Conservation (phyloP, 23 red algal species). For the Gracilaria caudata region DNA sequence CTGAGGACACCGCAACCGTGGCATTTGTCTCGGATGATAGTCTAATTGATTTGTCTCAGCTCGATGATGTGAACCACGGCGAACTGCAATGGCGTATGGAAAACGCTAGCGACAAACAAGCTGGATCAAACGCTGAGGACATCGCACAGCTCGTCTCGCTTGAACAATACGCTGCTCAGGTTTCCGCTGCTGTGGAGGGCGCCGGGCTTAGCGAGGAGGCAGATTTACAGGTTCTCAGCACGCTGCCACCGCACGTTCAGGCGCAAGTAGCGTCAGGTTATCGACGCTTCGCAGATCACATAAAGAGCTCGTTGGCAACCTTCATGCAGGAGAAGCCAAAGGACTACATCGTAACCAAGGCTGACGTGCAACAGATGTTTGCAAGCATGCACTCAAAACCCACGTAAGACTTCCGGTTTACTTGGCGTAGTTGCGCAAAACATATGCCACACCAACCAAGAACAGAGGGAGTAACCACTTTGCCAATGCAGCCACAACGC, state of each 20-base stretch:
- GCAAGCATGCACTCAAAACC: conserved; percentile 13
- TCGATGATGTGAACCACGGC: conserved; percentile 31
- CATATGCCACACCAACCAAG: conserved; percentile 52
- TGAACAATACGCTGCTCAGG: conserved; percentile 23
- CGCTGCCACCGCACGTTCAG: conserved; percentile 38
- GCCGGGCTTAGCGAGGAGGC: conserved; percentile 38
- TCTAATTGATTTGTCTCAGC: conserved; percentile 31
- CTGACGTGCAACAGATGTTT: conserved; percentile 40
- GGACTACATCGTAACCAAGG: conserved; percentile 54
- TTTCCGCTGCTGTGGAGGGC: conserved; percentile 6
- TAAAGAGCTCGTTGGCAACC: conserved; percentile 38
- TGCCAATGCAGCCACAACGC: conserved; percentile 34
- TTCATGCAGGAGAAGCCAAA: conserved; percentile 50
- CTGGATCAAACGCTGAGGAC: neutral
- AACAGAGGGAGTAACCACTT: conserved; percentile 53
- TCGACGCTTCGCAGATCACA: conserved; percentile 49
- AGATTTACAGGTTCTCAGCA: conserved; percentile 32
- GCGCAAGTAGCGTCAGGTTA: conserved; percentile 37
- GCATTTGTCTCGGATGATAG: conserved; percentile 4
- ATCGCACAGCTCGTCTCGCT: conserved; percentile 11
- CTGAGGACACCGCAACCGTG: conserved; percentile 44
- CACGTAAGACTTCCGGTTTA: neutral
- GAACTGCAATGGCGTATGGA: conserved; percentile 44
- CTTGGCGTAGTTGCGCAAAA: conserved; percentile 52
- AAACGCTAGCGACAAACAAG: neutral